Evolutionary conservation across 345 rosid species (phyloP).

Genomic region (Hypericum perforatum): DNA sequence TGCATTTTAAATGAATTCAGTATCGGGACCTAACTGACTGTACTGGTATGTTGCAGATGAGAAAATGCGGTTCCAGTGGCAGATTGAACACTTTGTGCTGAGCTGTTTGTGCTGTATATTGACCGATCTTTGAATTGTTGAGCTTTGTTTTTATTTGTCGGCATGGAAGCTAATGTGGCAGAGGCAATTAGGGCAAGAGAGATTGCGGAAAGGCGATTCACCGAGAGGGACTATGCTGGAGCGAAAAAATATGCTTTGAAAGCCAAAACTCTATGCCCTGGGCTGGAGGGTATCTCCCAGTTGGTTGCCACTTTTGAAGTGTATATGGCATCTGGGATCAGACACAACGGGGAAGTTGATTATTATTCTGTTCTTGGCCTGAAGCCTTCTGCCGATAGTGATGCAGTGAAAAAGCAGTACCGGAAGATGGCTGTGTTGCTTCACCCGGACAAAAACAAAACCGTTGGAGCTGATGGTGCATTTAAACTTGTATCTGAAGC

Average conservation of each 20-base stretch:
- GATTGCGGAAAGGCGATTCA: slow-evolving; percentile 75
- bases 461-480: slow-evolving; percentile 94
- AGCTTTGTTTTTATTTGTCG: slow-evolving; percentile 16
- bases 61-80: slow-evolving; percentile 25
- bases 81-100: slow-evolving; percentile 18
- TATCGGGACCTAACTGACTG: slow-evolving; percentile 12
- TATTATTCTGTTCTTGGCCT: slow-evolving; percentile 81
- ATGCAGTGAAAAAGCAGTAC: slow-evolving; percentile 83
- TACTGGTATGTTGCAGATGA: slow-evolving; percentile 34
- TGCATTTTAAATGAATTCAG: slow-evolving; percentile 5
- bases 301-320: slow-evolving; percentile 96
- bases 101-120: slow-evolving; percentile 25
- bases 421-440: slow-evolving; percentile 86
- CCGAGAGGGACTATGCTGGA: slow-evolving; percentile 60
- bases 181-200: slow-evolving; percentile 85
- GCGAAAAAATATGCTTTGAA: slow-evolving; percentile 77
- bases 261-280: slow-evolving; percentile 71
- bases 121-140: slow-evolving; percentile 22
- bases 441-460: slow-evolving; percentile 91
- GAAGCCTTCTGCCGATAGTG: slow-evolving; percentile 79
- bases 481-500: slow-evolving; percentile 93
- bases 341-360: slow-evolving; percentile 57
- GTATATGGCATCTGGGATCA: slow-evolving; percentile 64
- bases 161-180: slow-evolving; percentile 64
- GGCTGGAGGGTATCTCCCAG: slow-evolving; percentile 77